Percentiles rank a stretch among this genome's conserved stretches.
These are phyloP conservation scores for Pythium brachiatum DNA, from an alignment of 352 stramenopile species.

Conservation along the genomic window DNA sequence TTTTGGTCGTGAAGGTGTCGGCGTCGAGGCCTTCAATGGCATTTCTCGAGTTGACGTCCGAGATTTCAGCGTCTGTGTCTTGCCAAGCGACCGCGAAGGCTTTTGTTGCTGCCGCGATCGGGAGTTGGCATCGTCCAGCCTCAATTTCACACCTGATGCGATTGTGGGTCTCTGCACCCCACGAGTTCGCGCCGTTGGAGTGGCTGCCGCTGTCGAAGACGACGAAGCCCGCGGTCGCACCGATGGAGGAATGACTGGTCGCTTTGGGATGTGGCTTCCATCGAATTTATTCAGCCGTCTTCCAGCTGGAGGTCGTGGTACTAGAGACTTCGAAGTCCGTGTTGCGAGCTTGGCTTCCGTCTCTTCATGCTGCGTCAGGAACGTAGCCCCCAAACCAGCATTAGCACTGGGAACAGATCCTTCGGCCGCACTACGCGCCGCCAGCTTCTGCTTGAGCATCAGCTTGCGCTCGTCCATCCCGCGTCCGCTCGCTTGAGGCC, in stretches of 20 bases:
- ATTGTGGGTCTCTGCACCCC: neutral
- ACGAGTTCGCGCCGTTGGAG: neutral
- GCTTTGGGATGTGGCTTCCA: slow-evolving; percentile 9
- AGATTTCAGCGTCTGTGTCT: neutral
- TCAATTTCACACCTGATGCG: neutral
- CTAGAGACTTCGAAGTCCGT: neutral
- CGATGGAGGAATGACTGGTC: slow-evolving; percentile 9
- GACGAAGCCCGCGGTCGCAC: slow-evolving; percentile 4
- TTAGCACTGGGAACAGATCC: neutral
- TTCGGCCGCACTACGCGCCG: neutral
- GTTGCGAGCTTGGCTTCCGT: slow-evolving; percentile 3
- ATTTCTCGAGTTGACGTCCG: neutral
- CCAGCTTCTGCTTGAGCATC: slow-evolving; percentile 41
- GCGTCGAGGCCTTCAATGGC: neutral
- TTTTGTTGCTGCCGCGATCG: neutral
- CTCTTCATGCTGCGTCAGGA: slow-evolving; percentile 31
- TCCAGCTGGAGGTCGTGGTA: neutral
- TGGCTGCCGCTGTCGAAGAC: neutral
- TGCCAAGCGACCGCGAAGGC: neutral
- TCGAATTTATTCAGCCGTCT: neutral
- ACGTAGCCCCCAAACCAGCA: slow-evolving; percentile 10
- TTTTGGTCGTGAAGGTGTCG: neutral
- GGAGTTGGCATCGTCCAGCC: neutral
- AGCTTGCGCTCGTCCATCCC: slow-evolving; percentile 36
- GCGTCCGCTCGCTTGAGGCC: neutral